Evolutionary conservation across 768 basidiomycete species (phyloP), one percentile per base, ranked within the genome.

Genomic region (Hydnum rufescens): DNA sequence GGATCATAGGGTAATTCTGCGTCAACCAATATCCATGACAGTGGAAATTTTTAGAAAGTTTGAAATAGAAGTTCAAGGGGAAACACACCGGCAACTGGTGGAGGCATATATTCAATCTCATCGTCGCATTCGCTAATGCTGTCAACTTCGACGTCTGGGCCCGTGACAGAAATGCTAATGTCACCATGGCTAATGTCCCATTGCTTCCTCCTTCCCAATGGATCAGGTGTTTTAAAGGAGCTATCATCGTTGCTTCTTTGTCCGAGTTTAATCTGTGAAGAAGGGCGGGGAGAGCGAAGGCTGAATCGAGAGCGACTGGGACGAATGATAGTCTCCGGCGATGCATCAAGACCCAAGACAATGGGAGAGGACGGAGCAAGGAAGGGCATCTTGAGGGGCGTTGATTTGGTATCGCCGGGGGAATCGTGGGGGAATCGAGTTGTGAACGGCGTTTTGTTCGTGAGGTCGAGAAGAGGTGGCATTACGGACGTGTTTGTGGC

Each of bases 301-400:
- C 77, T 77, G 61, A 75, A 80, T 44, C 84, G 70, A 25, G 73
- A 69, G 3, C 82, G 82, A 56, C 81, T 83, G 0, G 82, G 77
- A 6, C 54, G 42, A 25, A 55, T 29, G 1, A 55, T 46, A 13
- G 55, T 47, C 5, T 29, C 30, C 23, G 55, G 55, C 32, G 28
- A 13, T 39, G 8, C 8, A 8, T 19, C 34, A n/a, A n/a, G n/a
- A n/a, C n/a, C n/a, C n/a, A n/a, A n/a, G n/a, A n/a, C n/a, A n/a
- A n/a, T n/a, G n/a, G n/a, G n/a, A n/a, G n/a, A n/a, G n/a, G n/a
- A n/a, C 34, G 8, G 8, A 39, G 8, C 19, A 19, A 8, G 8
- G 34, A 19, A 39, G 34, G 8, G 34, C 34, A 19, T 39, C 34
- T 39, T 39, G 34, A 39, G 34, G 34, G 34, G 34, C 19, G 34